Percentiles rank a stretch among this genome's conserved stretches.
These are phyloP conservation scores for Gelatoporia subvermispora DNA, from an alignment of 768 basidiomycete genomes.

Conservation along the genomic window DNA sequence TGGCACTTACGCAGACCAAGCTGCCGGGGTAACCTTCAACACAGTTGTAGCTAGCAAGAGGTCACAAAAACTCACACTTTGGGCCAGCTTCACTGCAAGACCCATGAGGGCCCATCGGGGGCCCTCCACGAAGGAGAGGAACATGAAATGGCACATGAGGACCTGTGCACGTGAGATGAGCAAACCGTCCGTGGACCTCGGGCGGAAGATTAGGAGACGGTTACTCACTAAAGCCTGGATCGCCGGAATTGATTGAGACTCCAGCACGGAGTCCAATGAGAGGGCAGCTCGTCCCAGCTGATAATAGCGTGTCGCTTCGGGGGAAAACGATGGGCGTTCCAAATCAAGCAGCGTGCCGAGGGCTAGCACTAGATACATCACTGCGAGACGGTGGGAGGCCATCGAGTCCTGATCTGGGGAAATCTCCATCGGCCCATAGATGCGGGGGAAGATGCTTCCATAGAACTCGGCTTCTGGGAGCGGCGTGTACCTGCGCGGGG, in stretches of 20 bases:
- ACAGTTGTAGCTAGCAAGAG: conserved; percentile 9
- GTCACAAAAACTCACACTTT: conserved; percentile 44
- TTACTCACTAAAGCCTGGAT: conserved; percentile 59
- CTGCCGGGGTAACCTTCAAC: conserved; percentile 27
- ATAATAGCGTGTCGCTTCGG: conserved; percentile 55
- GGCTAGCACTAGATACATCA: conserved; percentile 62
- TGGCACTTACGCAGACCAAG: conserved; percentile 59
- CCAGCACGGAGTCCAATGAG: conserved; percentile 58
- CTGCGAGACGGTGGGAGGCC: conserved; percentile 49
- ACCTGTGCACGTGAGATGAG: conserved; percentile 37
- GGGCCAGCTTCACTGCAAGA: conserved; percentile 63
- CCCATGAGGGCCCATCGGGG: conserved; percentile 71
- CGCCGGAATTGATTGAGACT: conserved; percentile 56
- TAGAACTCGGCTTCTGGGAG: conserved; percentile 55
- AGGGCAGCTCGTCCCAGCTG: conserved; percentile 57
- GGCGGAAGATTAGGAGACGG: conserved; percentile 8
- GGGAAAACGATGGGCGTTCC: conserved; percentile 44
- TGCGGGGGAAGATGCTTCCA: conserved; percentile 43
- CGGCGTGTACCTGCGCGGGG: conserved; percentile 53
- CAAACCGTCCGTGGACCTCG: conserved; percentile 24
- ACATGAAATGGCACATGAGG: conserved; percentile 48
- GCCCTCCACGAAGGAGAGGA: conserved; percentile 43
- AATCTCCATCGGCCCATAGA: conserved; percentile 40
- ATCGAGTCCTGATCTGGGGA: conserved; percentile 33
- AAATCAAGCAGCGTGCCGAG: conserved; percentile 61